Base-by-base conservation (phyloP, 768 basidiomycete species). In the Boletellus ananiceps region DNA sequence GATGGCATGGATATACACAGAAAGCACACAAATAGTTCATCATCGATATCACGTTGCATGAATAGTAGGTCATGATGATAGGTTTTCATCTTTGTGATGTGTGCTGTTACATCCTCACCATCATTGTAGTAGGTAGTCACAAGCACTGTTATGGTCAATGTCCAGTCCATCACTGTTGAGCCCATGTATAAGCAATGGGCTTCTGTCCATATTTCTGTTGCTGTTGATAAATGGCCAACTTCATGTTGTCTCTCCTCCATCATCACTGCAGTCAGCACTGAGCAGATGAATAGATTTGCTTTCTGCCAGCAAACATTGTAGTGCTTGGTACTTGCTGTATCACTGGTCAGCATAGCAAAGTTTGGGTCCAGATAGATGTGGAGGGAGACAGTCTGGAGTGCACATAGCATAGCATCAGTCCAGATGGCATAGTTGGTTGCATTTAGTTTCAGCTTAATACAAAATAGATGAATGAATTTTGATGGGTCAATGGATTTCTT, bases 1-100 rank as follows among this genome's bases (percentile, higher is more conserved):
- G 31, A 5, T 1, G 47, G 52, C 52, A 56, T 60, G n/a, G 54
- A 56, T 12, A 60, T 53, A 8, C 42, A 14, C 8, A 60, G 39
- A 38, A 60, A 58, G 12, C 57, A 58, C 6, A 23, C 25, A 15
- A 40, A 29, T n/a, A 29, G 5, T 40, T 40, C 25, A 9, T 40
- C 40, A n/a, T 25, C 40, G n/a, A 29, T 40, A n/a, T 37, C 25
- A 47, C 25, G 2, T 16, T 40, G 7, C 52, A 54, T 16, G 4
- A 46, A 4, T 7, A 46, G 27, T n/a, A 50, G 29, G 4, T 39
- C 27, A 21, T 39, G 32, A 8, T 33, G 44, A 8, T 42, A 18
- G 18, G 40, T 34, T 18, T 48, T 49, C 19, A 37, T 37, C n/a
- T 37, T 37, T 37, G 16, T 16, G 8, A 37, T 37, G 18, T 37